Evolutionary conservation across 2,329 filamentous ascomycete species (phyloP), one percentile per base, ranked within the genome.

Genomic region (Coleophoma crateriformis): DNA sequence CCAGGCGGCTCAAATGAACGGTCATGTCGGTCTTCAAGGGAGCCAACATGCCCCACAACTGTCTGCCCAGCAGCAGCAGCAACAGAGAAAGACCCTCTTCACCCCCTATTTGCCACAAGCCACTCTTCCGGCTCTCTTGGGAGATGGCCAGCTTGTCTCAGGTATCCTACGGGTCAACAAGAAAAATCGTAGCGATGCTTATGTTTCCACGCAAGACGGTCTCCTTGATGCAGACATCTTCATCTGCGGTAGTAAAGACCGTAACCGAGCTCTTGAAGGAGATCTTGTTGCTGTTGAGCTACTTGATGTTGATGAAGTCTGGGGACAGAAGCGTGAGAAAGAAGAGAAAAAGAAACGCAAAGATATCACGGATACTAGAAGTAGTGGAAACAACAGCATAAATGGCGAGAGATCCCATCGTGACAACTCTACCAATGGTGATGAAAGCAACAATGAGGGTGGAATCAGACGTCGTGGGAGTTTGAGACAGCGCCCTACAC

Each of bases 321-420:
- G 94, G 94, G 83, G 87, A 20, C 94, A 99, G 75, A 99, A 99
- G 78, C 89, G 90, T 50, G 94, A 99, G 70, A 99, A 99, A 69
- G 94, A 99, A 72, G 94, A 99, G 69, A 99, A 99, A 81, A 99
- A 99, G 82, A 99, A 97, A 76, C 88, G 94, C 68, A 99, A 99
- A 77, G 94, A 99, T 64, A 95, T 96, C 52, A 95, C 90, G 33
- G 94, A 97, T 66, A 91, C 89, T 51, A 85, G 92, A 57, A 82
- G 82, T 47, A 85, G 85, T 57, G 87, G 87, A 54, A 87, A 81
- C 57, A 88, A 83, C 62, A 87, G 86, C 56, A 84, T 84, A 54
- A 87, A 87, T 54, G 82, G 83, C 55, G 82, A 73, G 71, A 73
- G 65, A 66, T 79, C 71, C 68, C 66, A 66, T 49, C 63, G 64